phyloP scores from a whole-genome alignment of 2,329 filamentous ascomycete genomes.

The Endocalyx cinctus region DNA sequence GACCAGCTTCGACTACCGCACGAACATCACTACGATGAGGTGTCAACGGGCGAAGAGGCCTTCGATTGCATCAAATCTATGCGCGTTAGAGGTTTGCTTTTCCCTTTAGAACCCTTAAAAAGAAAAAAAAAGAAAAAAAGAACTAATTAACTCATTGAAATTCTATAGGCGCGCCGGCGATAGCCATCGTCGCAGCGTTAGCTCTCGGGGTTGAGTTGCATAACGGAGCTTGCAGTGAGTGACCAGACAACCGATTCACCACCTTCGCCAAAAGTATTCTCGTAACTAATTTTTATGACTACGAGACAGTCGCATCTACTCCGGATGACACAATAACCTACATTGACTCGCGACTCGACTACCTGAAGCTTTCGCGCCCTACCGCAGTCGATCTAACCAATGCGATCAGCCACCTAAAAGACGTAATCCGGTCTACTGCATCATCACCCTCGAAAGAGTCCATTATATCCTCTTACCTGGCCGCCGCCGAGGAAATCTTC shows the following conservation, averaged over 20 bases:
- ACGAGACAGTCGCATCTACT: slow-evolving; percentile 31
- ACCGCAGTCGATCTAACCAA: slow-evolving; percentile 95
- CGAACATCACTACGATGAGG: slow-evolving; percentile 70
- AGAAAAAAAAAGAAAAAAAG: slow-evolving; percentile 10
- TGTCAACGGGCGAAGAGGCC: slow-evolving; percentile 67
- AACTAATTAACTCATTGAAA: not conserved
- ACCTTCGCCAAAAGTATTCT: not conserved
- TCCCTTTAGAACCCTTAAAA: no score
- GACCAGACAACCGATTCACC: not conserved
- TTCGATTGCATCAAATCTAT: slow-evolving; percentile 81
- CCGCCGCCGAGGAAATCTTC: slow-evolving; percentile 80
- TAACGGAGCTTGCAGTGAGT: slow-evolving; percentile 43
- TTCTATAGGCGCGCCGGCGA: slow-evolving; percentile 72
- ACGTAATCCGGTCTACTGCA: slow-evolving; percentile 43
- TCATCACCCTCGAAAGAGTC: slow-evolving; percentile 31
- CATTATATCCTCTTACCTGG: slow-evolving; percentile 68
- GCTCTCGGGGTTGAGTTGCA: slow-evolving; percentile 81
- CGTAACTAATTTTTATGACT: not conserved
- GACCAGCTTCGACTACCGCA: slow-evolving; percentile 82
- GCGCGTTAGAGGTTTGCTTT: slow-evolving; percentile 56
- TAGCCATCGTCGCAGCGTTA: slow-evolving; percentile 94
- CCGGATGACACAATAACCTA: slow-evolving; percentile 60
- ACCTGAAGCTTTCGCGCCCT: slow-evolving; percentile 81
- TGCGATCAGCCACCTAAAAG: slow-evolving; percentile 76
- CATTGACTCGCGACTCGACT: slow-evolving; percentile 74